phyloP scores from a whole-genome alignment of 2,329 filamentous ascomycete species.

The Penicillium sclerotigenum region DNA sequence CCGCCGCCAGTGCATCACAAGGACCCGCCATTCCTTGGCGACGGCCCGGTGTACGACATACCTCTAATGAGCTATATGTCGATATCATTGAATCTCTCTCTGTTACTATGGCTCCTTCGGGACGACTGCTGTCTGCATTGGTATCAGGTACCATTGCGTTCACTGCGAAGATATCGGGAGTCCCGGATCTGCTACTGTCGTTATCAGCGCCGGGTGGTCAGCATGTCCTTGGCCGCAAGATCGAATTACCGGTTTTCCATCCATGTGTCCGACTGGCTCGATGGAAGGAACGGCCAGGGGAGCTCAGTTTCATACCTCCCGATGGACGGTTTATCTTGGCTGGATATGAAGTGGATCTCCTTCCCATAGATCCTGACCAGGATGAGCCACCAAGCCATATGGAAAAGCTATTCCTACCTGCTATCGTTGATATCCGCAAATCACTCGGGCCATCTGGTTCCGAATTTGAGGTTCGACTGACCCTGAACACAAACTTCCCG shows the following conservation, averaged over 20 bases:
- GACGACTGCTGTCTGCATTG: conserved; percentile 78
- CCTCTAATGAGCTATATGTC: conserved; percentile 94
- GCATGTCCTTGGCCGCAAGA: conserved; percentile 67
- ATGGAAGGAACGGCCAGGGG: conserved; percentile 85
- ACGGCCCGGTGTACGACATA: conserved; percentile 86
- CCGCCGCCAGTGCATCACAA: conserved; percentile 32
- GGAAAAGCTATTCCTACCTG: conserved; percentile 73
- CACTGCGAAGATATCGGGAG: conserved; percentile 88
- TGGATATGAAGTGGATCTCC: conserved; percentile 88
- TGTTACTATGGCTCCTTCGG: conserved; percentile 86
- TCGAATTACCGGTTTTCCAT: conserved; percentile 91
- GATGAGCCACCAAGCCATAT: conserved; percentile 52
- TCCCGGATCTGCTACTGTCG: conserved; percentile 82
- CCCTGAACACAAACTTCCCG: conserved; percentile 65
- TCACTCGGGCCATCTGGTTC: conserved; percentile 69
- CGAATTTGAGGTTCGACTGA: conserved; percentile 84
- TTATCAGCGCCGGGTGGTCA: conserved; percentile 79
- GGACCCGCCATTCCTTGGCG: conserved; percentile 75
- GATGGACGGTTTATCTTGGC: conserved; percentile 92
- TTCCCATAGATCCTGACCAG: conserved; percentile 65
- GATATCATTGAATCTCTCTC: conserved; percentile 88
- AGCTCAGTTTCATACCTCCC: conserved; percentile 92
- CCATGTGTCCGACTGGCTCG: conserved; percentile 87
- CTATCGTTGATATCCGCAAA: conserved; percentile 76
- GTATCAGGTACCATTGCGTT: conserved; percentile 92